A percentile compares a stretch with the other conserved stretches of the same genome.
phyloP scores from a whole-genome alignment of 805 yeast species.

The Starmerella cellae region DNA sequence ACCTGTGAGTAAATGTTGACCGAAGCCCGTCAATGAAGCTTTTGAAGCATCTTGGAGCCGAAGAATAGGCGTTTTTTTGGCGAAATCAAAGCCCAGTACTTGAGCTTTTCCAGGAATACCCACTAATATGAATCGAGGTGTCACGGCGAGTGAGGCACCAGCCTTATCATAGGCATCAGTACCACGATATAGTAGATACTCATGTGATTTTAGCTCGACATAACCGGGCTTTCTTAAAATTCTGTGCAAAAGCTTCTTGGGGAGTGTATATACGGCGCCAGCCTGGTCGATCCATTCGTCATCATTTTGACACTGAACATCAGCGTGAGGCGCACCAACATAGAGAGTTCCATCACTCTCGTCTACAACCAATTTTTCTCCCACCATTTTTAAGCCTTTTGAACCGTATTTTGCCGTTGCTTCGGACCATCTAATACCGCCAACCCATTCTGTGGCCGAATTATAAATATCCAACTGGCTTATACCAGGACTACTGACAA shows the following conservation, averaged over 20 bases:
- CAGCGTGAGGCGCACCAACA: conserved; percentile 35
- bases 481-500: conserved; percentile 41
- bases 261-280: conserved; percentile 30
- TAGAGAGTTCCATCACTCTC: conserved; percentile 31
- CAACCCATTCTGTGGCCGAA: conserved; percentile 18
- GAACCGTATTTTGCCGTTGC: conserved; percentile 29
- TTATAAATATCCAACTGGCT: conserved; percentile 33
- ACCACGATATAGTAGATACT: conserved; percentile 6
- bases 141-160: conserved; percentile 29
- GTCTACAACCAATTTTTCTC: conserved; percentile 26
- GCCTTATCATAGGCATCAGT: conserved; percentile 30
- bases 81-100: conserved; percentile 30
- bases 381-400: conserved; percentile 35
- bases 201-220: not conserved
- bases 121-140: conserved; percentile 25
- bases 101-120: conserved; percentile 31
- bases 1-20: conserved; percentile 21
- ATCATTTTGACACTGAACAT: conserved; percentile 26
- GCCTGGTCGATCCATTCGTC: conserved; percentile 23
- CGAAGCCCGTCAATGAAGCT: conserved; percentile 20
- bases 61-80: conserved; percentile 14
- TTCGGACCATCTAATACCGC: conserved; percentile 24
- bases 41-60: conserved; percentile 11
- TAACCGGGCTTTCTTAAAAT: not conserved
- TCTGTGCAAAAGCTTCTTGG: conserved; percentile 23